Evolutionary conservation across 148 eudicot species (phyloP).

Genomic region (Simmondsia chinensis): DNA sequence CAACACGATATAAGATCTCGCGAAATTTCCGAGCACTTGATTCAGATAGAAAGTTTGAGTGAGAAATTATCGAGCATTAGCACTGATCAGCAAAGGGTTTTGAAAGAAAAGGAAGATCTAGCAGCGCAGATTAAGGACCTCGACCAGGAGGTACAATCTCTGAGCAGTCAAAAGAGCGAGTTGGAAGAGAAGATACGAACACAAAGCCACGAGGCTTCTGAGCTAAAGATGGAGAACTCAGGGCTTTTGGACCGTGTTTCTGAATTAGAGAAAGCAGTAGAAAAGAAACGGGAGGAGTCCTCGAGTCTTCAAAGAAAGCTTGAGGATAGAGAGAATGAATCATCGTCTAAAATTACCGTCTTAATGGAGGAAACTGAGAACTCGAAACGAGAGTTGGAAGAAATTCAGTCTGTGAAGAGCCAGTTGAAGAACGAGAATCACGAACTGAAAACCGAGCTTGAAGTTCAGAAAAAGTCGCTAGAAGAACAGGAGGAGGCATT

Average conservation of each 20-base stretch:
- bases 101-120: constrained; percentile 36
- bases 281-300: constrained; percentile 32
- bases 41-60: constrained; percentile 41
- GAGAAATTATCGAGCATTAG: constrained; percentile 28
- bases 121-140: constrained; percentile 28
- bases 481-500: constrained; percentile 16
- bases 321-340: constrained; percentile 34
- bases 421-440: constrained; percentile 33
- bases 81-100: constrained; percentile 25
- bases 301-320: constrained; percentile 31
- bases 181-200: constrained; percentile 31
- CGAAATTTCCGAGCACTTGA: constrained; percentile 38
- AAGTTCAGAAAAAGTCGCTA: constrained; percentile 7
- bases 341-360: constrained; percentile 25
- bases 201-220: constrained; percentile 13
- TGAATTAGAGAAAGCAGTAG: constrained; percentile 32
- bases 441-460: constrained; percentile 13
- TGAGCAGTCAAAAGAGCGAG: constrained; percentile 25
- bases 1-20: constrained; percentile 39
- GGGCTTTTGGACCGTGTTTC: constrained; percentile 24
- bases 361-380: constrained; percentile 25
- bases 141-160: constrained; percentile 33
- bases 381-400: constrained; percentile 35
- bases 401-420: constrained; percentile 21
- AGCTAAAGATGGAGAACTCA: constrained; percentile 22